Conservation (phyloP, 2,329 filamentous ascomycete species). For the Arthrobotrys conoides region DNA sequence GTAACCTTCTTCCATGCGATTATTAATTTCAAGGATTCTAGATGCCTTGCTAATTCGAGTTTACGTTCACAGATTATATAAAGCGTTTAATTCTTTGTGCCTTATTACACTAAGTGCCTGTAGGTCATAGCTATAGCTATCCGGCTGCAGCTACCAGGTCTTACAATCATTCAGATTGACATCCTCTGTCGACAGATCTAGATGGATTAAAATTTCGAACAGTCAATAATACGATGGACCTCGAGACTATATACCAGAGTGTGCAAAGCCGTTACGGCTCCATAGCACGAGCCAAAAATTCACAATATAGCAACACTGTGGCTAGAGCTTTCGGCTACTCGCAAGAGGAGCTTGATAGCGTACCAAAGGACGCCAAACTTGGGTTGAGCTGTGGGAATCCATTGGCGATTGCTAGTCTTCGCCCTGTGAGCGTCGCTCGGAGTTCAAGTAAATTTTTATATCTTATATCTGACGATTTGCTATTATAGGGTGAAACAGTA, state of each 20-base stretch:
- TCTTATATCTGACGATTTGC: no score
- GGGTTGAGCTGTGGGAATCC: constrained; percentile 63
- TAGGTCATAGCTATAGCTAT: no score
- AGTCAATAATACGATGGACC: constrained; percentile 17
- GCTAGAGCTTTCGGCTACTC: constrained; percentile 63
- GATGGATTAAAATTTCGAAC: no score
- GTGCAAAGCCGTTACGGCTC: constrained; percentile 29
- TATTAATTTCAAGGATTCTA: no score
- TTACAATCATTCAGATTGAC: no score
- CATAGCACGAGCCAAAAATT: constrained; percentile 23
- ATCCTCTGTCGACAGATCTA: neutral
- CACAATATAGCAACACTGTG: constrained; percentile 27
- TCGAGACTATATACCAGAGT: constrained; percentile 18
- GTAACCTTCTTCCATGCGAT: no score
- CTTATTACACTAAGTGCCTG: no score
- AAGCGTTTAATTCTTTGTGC: no score
- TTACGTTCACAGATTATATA: no score
- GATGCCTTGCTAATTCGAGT: no score
- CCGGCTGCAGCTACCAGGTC: no score
- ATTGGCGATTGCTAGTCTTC: constrained; percentile 67
- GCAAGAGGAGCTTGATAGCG: constrained; percentile 59
- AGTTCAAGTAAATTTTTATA: no score
- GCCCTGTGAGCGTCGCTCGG: constrained; percentile 66
- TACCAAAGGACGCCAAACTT: constrained; percentile 61
- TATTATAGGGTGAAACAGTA: constrained; percentile 71